Conservation (phyloP, 208 protist genomes). For the Trypanosomatidae sp. region DNA sequence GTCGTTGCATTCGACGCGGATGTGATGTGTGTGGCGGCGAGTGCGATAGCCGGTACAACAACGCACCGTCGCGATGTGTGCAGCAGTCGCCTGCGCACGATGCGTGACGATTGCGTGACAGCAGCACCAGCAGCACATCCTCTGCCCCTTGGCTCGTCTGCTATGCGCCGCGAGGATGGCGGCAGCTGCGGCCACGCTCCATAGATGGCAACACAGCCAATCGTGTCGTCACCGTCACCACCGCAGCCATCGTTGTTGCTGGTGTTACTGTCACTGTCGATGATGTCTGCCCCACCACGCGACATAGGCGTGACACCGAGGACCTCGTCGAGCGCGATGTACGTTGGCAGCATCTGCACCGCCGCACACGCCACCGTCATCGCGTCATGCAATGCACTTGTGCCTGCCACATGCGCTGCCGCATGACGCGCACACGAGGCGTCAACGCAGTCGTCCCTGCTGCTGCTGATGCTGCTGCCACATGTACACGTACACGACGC, state of each 20-base stretch:
- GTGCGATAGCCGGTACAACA: conserved; percentile 19
- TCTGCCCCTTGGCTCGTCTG: conserved; percentile 1
- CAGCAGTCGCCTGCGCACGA: conserved; percentile 1
- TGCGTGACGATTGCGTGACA: neutral
- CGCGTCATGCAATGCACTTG: conserved; percentile 1
- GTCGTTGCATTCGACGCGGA: no score
- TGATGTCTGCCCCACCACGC: no score
- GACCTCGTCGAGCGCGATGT: neutral
- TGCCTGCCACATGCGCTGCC: neutral
- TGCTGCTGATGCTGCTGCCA: no score
- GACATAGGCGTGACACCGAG: neutral
- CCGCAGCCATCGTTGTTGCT: no score
- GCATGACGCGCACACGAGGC: no score
- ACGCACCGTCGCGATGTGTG: conserved; percentile 6
- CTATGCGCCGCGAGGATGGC: neutral
- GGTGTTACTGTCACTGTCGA: no score
- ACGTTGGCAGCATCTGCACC: conserved; percentile 3
- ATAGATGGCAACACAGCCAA: no score
- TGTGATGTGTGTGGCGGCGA: conserved; percentile 21
- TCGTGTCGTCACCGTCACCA: no score
- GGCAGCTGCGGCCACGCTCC: no score
- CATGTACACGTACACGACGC: no score
- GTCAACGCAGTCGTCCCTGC: no score
- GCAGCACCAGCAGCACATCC: conserved; percentile 4
- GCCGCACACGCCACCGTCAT: neutral